Evolutionary conservation across 352 stramenopile species (phyloP), one percentile per base, ranked within the genome.

Genomic region (Phytophthora idaei): DNA sequence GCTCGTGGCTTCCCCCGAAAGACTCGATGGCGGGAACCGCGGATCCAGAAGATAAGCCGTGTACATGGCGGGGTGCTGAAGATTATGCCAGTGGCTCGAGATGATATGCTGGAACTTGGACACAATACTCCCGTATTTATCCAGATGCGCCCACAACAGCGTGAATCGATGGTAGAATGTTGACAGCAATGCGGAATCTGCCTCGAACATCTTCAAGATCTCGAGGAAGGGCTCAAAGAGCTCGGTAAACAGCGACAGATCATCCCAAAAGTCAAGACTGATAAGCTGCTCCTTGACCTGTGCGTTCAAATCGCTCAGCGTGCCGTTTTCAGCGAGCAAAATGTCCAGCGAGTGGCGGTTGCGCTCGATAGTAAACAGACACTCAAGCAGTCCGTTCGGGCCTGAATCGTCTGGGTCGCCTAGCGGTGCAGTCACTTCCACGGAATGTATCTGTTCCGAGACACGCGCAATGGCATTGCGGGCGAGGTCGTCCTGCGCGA

Each of bases 161-260:
- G 82, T 89, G 67, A 91, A 93, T 27, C 77, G 76, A 58, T 91
- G 80, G 68, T 90, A 93, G 49, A 90, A 93, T 8, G 77, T 93
- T 41, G 78, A 90, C 14, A 91, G 50, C 45, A 90, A 70, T 31
- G 80, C 73, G 52, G 78, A 87, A 61, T 90, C 76, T 9, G 78
- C 72, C 58, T 90, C 81, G 31, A 90, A 83, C 36, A 73, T 83
- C 57, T 84, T 85, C 61, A 90, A 69, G 47, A 90, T 67, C 46
- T 93, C 80, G n/a, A 85, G 53, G 45, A 93, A 93, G 8, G 84
- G 84, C 60, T 85, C 75, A 8, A 92, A 71, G n/a, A 93, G 64
- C 5, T 57, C 64, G 47, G 78, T 85, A 70, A 78, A 79, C 32
- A 71, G 78, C 46, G 73, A 58, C 9, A 90, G 39, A 47, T 89